Evolutionary conservation across 164 flowering plant genomes (phyloP).

Genomic region (Piper longum): DNA sequence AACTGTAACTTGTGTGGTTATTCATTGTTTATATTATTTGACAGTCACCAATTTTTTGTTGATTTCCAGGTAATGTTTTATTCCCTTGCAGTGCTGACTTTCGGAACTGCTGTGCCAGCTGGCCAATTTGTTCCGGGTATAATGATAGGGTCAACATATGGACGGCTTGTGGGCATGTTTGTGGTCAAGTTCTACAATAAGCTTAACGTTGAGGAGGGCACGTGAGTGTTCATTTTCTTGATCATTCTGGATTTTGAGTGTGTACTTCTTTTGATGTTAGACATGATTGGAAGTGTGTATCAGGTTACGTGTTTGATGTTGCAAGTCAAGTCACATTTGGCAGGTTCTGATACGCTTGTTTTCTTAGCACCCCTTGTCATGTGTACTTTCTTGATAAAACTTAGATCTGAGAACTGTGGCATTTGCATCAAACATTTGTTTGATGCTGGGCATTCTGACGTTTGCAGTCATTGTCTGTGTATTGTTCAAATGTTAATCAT

Average conservation of each 20-base stretch:
- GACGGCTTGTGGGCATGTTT: conserved; percentile 97
- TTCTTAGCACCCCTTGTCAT: too few relatives aligned
- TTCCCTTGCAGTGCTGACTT: conserved; percentile 88
- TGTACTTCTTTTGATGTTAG: background rate
- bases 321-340: too few relatives aligned
- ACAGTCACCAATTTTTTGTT: background rate
- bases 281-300: background rate
- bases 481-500: too few relatives aligned
- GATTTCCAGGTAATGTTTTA: conserved; percentile 83
- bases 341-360: too few relatives aligned
- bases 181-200: conserved; percentile 82
- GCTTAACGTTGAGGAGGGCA: conserved; percentile 96
- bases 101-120: conserved; percentile 98
- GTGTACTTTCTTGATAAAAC: too few relatives aligned
- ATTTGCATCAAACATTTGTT: too few relatives aligned
- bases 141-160: conserved; percentile 99
- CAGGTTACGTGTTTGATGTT: background rate
- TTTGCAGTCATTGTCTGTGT: too few relatives aligned
- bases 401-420: too few relatives aligned
- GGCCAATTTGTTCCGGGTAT: conserved; percentile 99
- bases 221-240: conserved; percentile 42
- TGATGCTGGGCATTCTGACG: too few relatives aligned
- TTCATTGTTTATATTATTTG: too few relatives aligned
- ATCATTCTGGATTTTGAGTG: background rate
- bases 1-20: too few relatives aligned